Base-by-base conservation (phyloP, 805 yeast genomes). In the Kluyveromyces wickerhamii region DNA sequence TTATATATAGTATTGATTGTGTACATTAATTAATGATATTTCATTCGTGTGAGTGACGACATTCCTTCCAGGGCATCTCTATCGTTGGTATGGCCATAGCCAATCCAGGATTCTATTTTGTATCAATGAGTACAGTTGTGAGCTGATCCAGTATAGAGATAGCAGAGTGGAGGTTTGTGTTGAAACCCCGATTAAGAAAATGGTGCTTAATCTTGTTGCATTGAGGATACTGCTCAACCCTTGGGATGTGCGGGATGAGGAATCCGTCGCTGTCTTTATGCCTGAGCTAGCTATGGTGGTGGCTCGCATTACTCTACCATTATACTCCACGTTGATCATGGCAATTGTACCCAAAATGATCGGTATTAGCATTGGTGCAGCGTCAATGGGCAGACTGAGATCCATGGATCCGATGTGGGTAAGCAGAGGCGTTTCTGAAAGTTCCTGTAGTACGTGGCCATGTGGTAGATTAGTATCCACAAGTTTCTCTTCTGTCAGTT, bases 91-190 rank as follows among this genome's bases (percentile, higher is more conserved):
- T 1, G 95, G 95, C 51, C 80, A 60, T 22, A 66, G 57, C 46
- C 65, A 61, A 50, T 88, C 92, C 49, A 89, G 60, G 12, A 81
- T 40, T 10, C 80, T 54, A 53, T 88, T 89, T 48, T 89, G 96
- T 0, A 72, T 41, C 39, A 84, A 60, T 2, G 96, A 87, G 52
- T 68, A 88, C 4, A 69, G 46, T 52, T 86, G 88, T 0, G 96
- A 86, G 29, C 89, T 76, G 20, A 85, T 69, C 98, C 97, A 89
- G 59, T 88, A 89, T n/a, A 86, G 53, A 0, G 80, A 74, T 22
- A 88, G 61, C 0, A 94, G 85, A 19, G 79, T 65, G 0, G 97
- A 95, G 0, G 95, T 94, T 48, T 87, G 92, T 26, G 87, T 73
- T 0, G 95, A 69, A 13, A 87, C 65, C 4, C 86, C 87, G 80